phyloP scores from a whole-genome alignment of 2,329 filamentous ascomycete species.

The Cadophora sp. region DNA sequence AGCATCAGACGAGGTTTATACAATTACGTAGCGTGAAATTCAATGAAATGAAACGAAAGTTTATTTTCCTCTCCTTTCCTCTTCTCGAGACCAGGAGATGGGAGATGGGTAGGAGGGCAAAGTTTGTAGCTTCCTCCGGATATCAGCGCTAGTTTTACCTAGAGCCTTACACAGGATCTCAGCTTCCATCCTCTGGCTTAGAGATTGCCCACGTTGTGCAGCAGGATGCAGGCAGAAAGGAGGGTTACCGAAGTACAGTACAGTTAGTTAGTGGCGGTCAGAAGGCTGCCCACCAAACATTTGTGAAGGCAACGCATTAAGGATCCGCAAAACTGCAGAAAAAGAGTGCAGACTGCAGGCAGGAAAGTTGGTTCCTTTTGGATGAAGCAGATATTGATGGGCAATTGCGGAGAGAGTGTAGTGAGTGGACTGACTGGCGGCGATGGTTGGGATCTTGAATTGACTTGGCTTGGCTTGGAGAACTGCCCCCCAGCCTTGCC shows the following conservation, averaged over 20 bases:
- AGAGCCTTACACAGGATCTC: background rate
- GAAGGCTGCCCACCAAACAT: constrained; percentile 13
- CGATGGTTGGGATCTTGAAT: too few relatives aligned
- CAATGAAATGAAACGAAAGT: constrained; percentile 18
- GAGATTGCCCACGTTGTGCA: constrained; percentile 6
- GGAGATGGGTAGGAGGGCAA: background rate
- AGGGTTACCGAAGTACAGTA: constrained; percentile 9
- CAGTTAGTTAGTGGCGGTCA: constrained; percentile 30
- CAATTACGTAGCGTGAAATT: constrained; percentile 7
- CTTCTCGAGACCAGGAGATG: background rate
- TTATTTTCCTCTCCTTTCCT: background rate
- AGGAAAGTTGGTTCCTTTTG: background rate
- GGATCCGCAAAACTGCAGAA: constrained; percentile 26
- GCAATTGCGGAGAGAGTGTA: too few relatives aligned
- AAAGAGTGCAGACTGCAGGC: constrained; percentile 3
- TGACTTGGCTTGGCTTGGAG: background rate
- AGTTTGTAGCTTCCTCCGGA: background rate
- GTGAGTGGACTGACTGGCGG: too few relatives aligned
- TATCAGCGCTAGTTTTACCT: background rate
- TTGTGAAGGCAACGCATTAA: constrained; percentile 11
- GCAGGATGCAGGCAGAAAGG: constrained; percentile 17
- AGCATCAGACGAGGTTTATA: constrained; percentile 21
- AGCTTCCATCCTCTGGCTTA: constrained; percentile 1
- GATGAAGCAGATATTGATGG: too few relatives aligned
- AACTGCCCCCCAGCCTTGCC: constrained; percentile 5